Evolutionary conservation across 2,329 filamentous ascomycete genomes (phyloP).

Genomic region (Colletotrichum somersetense): DNA sequence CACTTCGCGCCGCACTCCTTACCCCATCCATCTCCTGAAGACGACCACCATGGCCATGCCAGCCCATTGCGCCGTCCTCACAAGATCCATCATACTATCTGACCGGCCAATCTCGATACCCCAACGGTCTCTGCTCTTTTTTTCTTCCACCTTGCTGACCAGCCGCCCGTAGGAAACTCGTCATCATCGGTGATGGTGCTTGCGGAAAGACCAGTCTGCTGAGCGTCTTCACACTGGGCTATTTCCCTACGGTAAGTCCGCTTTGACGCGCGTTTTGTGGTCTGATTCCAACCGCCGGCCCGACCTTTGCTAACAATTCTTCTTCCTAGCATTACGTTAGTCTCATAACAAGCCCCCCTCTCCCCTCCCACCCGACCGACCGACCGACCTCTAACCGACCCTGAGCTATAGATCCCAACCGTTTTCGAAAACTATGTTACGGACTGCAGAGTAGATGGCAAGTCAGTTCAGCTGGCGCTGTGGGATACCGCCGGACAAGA

Average conservation of each 20-base stretch:
- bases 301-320: constrained; percentile 44
- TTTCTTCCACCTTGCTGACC: not conserved
- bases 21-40: not conserved
- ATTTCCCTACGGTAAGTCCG: constrained; percentile 91
- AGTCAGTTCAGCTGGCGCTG: constrained; percentile 96
- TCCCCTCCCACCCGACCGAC: constrained; percentile 22
- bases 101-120: not conserved
- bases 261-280: constrained; percentile 25
- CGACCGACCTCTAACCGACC: constrained; percentile 27
- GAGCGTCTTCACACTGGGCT: constrained; percentile 97
- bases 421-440: constrained; percentile 99
- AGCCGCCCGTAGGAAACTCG: constrained; percentile 78
- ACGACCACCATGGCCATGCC: not conserved
- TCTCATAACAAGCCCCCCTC: constrained; percentile 38
- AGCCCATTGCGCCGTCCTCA: not conserved
- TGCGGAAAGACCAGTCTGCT: constrained; percentile 98
- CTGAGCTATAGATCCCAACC: constrained; percentile 80
- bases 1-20: constrained; percentile 16
- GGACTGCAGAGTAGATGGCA: constrained; percentile 97
- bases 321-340: constrained; percentile 69
- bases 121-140: not conserved
- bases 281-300: constrained; percentile 10
- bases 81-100: not conserved
- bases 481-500: constrained; percentile 99
- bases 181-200: constrained; percentile 96